phyloP scores from a whole-genome alignment of 2,329 filamentous ascomycete species.

The Ceratocystis smalleyi region DNA sequence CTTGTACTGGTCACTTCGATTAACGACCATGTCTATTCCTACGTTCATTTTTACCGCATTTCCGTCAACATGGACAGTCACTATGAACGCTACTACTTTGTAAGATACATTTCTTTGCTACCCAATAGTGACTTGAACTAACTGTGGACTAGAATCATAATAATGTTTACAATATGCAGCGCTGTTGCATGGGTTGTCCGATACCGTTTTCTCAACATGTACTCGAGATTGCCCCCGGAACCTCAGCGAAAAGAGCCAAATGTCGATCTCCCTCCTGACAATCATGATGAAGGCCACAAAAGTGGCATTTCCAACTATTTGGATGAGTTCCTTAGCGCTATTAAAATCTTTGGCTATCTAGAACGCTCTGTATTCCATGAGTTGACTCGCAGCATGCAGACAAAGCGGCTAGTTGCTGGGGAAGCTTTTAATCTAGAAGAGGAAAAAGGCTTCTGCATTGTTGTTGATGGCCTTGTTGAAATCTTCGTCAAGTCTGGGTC shows the following conservation, averaged over 20 bases:
- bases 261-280: constrained; percentile 86
- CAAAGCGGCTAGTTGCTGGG: constrained; percentile 83
- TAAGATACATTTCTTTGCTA: constrained; percentile 31
- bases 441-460: constrained; percentile 93
- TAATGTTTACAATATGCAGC: constrained; percentile 62
- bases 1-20: constrained; percentile 66
- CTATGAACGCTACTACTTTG: constrained; percentile 96
- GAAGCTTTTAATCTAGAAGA: constrained; percentile 92
- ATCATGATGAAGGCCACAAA: constrained; percentile 78
- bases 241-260: constrained; percentile 92
- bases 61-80: constrained; percentile 87
- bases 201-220: constrained; percentile 95
- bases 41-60: constrained; percentile 80
- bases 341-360: constrained; percentile 96
- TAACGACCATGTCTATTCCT: constrained; percentile 76
- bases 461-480: constrained; percentile 89
- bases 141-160: constrained; percentile 45
- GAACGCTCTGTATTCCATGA: constrained; percentile 96
- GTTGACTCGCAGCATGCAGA: constrained; percentile 95
- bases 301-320: constrained; percentile 88
- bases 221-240: constrained; percentile 81
- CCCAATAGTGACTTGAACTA: constrained; percentile 3
- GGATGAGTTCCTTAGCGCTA: constrained; percentile 93
- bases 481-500: constrained; percentile 89
- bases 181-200: constrained; percentile 84